These are phyloP conservation scores for Flammula alnicola DNA, from an alignment of 1,284 basidiomycete genomes.

Conservation along the genomic window DNA sequence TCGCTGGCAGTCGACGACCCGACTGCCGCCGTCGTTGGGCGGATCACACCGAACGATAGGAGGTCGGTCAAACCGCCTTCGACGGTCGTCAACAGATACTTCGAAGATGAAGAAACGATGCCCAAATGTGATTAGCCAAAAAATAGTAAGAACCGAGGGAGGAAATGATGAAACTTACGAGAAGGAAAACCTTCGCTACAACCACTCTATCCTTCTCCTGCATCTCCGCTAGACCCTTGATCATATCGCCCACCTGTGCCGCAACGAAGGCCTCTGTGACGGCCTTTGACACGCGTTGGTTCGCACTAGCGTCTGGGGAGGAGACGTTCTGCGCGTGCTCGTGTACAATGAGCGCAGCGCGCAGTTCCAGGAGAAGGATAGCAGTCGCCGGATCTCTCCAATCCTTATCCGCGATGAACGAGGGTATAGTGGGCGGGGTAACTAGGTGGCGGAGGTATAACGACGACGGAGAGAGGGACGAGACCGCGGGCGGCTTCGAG, in stretches of 20 bases:
- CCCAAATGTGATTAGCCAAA: constrained; percentile 1
- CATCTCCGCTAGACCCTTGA: constrained; percentile 38
- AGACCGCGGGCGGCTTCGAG: constrained; percentile 24
- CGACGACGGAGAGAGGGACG: constrained; percentile 51
- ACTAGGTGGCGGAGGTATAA: constrained; percentile 57
- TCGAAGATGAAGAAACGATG: neutral
- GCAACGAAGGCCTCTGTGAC: constrained; percentile 73
- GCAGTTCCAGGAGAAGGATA: constrained; percentile 60
- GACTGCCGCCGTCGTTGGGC: constrained; percentile 29
- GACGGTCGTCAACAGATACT: constrained; percentile 69
- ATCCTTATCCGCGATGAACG: constrained; percentile 23
- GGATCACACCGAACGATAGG: constrained; percentile 53
- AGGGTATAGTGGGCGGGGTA: constrained; percentile 22
- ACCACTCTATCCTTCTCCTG: constrained; percentile 36
- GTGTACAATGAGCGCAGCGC: constrained; percentile 62
- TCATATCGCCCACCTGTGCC: constrained; percentile 52
- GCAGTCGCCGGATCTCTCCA: constrained; percentile 45
- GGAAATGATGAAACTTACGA: constrained; percentile 59
- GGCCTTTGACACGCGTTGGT: constrained; percentile 63
- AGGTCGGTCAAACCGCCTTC: constrained; percentile 62
- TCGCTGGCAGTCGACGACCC: constrained; percentile 43
- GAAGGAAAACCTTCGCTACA: constrained; percentile 48
- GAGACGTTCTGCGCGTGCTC: constrained; percentile 45
- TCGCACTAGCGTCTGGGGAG: constrained; percentile 53
- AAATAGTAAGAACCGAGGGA: too few relatives aligned